phyloP scores from a whole-genome alignment of 371 early-diverging fungal species.

The Syncephalastrum racemosum region DNA sequence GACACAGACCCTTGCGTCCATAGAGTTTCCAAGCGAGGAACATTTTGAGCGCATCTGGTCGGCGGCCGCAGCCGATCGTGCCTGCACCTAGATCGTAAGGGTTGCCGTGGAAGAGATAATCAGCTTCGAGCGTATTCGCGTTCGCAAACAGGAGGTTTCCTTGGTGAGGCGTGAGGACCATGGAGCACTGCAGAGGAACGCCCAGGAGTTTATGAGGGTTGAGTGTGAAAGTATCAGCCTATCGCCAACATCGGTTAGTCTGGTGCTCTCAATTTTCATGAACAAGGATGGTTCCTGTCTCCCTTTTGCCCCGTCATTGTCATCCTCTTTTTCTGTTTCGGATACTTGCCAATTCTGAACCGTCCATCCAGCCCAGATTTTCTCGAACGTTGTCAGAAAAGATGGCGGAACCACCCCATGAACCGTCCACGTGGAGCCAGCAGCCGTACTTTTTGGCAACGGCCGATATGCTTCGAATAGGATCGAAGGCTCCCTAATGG shows the following conservation, averaged over 20 bases:
- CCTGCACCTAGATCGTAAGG: constrained; percentile 79
- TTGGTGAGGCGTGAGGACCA: constrained; percentile 62
- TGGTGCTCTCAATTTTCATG: no score
- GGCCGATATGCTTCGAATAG: constrained; percentile 56
- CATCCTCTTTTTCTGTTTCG: constrained; percentile 4
- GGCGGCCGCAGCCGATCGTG: constrained; percentile 84
- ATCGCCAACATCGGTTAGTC: not conserved
- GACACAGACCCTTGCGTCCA: constrained; percentile 55
- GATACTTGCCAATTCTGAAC: constrained; percentile 47
- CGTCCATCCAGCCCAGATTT: constrained; percentile 48
- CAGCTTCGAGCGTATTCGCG: constrained; percentile 65
- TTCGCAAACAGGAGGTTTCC: constrained; percentile 48
- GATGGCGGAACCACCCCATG: constrained; percentile 81
- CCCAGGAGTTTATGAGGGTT: constrained; percentile 91
- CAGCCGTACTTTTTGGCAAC: constrained; percentile 65
- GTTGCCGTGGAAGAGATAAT: constrained; percentile 78
- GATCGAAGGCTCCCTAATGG: constrained; percentile 76
- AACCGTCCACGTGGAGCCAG: constrained; percentile 88
- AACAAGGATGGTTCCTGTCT: not conserved
- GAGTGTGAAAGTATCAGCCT: constrained; percentile 73
- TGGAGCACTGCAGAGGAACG: constrained; percentile 82
- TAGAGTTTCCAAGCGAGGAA: constrained; percentile 84
- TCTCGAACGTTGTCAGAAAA: constrained; percentile 52
- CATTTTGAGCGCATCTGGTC: constrained; percentile 82
- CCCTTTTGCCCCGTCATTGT: not conserved